Base-by-base conservation (phyloP, 1,284 basidiomycete genomes). In the Moesziomyces antarcticus region DNA sequence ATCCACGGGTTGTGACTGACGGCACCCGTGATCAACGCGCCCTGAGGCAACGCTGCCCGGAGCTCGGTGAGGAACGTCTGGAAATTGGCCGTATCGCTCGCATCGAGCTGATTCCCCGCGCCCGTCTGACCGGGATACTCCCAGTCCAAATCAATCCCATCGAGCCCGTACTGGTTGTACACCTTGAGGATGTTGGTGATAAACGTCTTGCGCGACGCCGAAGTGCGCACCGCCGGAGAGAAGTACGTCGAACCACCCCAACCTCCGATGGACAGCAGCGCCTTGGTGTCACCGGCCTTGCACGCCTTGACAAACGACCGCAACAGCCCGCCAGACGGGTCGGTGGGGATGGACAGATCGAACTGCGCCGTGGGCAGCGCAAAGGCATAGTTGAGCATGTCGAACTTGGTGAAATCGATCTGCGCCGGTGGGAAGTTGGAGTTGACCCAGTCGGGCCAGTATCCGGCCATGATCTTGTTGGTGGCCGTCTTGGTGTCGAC, bases 61-160 rank as follows among this genome's bases (percentile, higher is more conserved):
- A 56, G 79, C 75, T 33, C 85, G 81, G 33, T 51, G 33, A 81
- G 46, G 58, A 81, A 80, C 3, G 74, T 72, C 50, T 79, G 77
- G 54, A 79, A 74, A 37, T 81, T 81, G 16, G 55, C 57, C 4
- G 78, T 70, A 30, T 81, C 80, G 16, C 51, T 40, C 8, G 61
- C 21, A 50, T 67, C 56, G 13, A 55, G 40, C 21, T 88, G 87
- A 30, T 70, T 64, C 1, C 73, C 59, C 11, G 55, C 40, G 3
- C 50, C 58, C 9, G 51, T 30, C 22, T 60, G 50, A 21, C 48
- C 40, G n/a, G 64, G 62, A 30, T 67, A 88, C 84, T 89, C 88
- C 68, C 88, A 89, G 76, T 89, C 88, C 20, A 89, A 85, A 57
- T 89, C 89, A 41, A 89, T 82, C 21, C 88, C 89, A 64, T 90